Conservation (phyloP, 2,329 filamentous ascomycete species). For the Hypoxylon sp. region DNA sequence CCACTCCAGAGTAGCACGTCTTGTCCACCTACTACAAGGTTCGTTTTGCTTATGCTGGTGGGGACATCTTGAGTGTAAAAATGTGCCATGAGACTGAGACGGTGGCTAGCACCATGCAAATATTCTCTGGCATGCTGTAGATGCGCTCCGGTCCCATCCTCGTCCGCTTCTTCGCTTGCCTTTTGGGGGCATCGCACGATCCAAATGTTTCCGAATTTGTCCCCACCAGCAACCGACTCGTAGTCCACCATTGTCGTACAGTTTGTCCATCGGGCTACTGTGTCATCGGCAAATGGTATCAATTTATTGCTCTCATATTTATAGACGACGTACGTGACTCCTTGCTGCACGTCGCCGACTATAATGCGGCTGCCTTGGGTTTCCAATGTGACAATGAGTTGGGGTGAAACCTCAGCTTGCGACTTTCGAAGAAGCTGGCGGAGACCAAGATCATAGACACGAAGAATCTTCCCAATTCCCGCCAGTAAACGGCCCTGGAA, state of each 20-base stretch:
- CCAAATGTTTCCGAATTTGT: slow-evolving; percentile 98
- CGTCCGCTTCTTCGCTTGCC: slow-evolving; percentile 89
- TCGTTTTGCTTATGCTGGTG: slow-evolving; percentile 89
- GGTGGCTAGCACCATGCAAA: slow-evolving; percentile 88
- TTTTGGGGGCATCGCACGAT: slow-evolving; percentile 89
- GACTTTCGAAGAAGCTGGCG: slow-evolving; percentile 93
- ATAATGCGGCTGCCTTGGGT: slow-evolving; percentile 93
- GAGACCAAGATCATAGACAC: slow-evolving; percentile 94
- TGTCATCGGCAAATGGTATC: slow-evolving; percentile 94
- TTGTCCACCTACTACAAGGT: slow-evolving; percentile 90
- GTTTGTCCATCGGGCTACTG: slow-evolving; percentile 90
- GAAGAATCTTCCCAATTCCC: slow-evolving; percentile 85
- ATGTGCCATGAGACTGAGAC: slow-evolving; percentile 87
- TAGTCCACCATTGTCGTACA: slow-evolving; percentile 96
- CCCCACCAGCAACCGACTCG: slow-evolving; percentile 92
- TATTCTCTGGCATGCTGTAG: slow-evolving; percentile 92
- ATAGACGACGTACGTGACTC: slow-evolving; percentile 92
- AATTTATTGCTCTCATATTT: slow-evolving; percentile 92
- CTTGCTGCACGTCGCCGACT: slow-evolving; percentile 93
- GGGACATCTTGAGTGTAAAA: slow-evolving; percentile 94
- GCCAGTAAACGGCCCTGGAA: slow-evolving; percentile 93
- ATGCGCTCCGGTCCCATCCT: slow-evolving; percentile 90
- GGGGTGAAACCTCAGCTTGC: slow-evolving; percentile 82
- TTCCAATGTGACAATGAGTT: slow-evolving; percentile 89
- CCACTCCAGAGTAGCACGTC: slow-evolving; percentile 95